Evolutionary conservation across 1,284 basidiomycete genomes (phyloP).

Genomic region (Retiboletus flavoniger): DNA sequence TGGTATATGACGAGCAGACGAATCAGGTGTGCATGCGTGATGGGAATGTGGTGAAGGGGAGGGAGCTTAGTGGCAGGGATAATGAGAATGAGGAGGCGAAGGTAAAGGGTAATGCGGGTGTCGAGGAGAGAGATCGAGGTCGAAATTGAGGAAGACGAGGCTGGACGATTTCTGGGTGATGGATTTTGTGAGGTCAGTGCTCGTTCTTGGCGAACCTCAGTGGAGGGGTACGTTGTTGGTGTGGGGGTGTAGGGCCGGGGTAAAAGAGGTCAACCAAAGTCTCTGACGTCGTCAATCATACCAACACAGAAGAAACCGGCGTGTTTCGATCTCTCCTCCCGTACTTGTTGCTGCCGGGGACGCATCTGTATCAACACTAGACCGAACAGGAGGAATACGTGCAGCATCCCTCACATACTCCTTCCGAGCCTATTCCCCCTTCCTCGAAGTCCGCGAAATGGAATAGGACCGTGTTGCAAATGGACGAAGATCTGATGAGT

Average conservation of each 20-base stretch:
- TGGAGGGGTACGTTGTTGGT: not conserved
- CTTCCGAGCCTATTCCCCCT: not conserved
- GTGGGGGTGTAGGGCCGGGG: too few relatives aligned
- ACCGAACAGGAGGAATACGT: slow-evolving; percentile 19
- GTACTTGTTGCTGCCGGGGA: slow-evolving; percentile 46
- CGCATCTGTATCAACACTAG: not conserved
- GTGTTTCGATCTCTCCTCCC: slow-evolving; percentile 66
- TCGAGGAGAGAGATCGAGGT: slow-evolving; percentile 14
- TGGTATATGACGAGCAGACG: slow-evolving; percentile 62
- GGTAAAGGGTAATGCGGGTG: not conserved
- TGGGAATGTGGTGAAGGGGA: slow-evolving; percentile 56
- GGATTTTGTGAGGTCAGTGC: slow-evolving; percentile 55
- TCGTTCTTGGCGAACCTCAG: not conserved
- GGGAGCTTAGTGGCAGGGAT: slow-evolving; percentile 18
- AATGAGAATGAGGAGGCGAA: slow-evolving; percentile 15
- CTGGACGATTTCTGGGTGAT: slow-evolving; percentile 78
- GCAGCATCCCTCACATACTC: not conserved
- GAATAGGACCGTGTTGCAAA: slow-evolving; percentile 25
- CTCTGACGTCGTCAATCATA: slow-evolving; percentile 67
- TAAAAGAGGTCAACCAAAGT: slow-evolving; percentile 44
- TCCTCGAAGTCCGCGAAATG: slow-evolving; percentile 15
- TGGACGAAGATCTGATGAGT: slow-evolving; percentile 44
- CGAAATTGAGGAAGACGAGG: slow-evolving; percentile 41
- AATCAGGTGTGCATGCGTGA: slow-evolving; percentile 67
- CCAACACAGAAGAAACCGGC: slow-evolving; percentile 56